Evolutionary conservation across 2,329 filamentous ascomycete genomes (phyloP), one percentile per base, ranked within the genome.

Genomic region (Anisogramma anomala): DNA sequence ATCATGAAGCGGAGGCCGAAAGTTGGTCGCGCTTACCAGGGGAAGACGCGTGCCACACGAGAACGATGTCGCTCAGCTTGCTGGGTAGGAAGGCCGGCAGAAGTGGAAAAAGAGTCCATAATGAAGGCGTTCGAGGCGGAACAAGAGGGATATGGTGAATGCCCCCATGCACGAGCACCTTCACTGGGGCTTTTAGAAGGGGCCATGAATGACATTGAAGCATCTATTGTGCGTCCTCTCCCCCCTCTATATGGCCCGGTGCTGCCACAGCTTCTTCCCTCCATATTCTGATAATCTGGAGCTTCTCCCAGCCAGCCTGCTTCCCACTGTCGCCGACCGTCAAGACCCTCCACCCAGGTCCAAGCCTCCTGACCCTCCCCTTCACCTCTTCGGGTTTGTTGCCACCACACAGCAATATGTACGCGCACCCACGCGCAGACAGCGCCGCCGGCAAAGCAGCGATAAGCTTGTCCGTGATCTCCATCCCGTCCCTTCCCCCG

Each of bases 301-400:
- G 67, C 64, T 83, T 93, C 66, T 98, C 91, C 88, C 89, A 94
- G 0, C 91, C 91, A 22, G 83, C 89, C 59, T 82, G 77, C 67
- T 81, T 86, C 36, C 89, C 89, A 60, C 86, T 95, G 40, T 71
- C 73, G 6, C 84, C 82, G 4, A 94, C 87, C 14, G 75, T 84
- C 58, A 87, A 78, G 8, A 76, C 84, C 47, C 60, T 69, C 91
- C 89, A 96, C 18, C 53, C 57, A 0, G 52, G 45, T 0, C 64
- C 65, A 11, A 82, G 76, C 3, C 49, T 54, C 30, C 64, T 62
- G 46, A 91, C 74, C 36, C 70, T 63, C 45, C 66, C 58, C 59
- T 80, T 85, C 36, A 93, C 83, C 39, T 76, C 64, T 19, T 80
- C 77, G 0, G 91, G 91, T 58, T 76, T 80, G 60, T 98, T 98